Percentiles rank a stretch among this genome's conserved stretches.
Conservation (phyloP, 2,329 filamentous ascomycete genomes). For the Aspergillus sp. region DNA sequence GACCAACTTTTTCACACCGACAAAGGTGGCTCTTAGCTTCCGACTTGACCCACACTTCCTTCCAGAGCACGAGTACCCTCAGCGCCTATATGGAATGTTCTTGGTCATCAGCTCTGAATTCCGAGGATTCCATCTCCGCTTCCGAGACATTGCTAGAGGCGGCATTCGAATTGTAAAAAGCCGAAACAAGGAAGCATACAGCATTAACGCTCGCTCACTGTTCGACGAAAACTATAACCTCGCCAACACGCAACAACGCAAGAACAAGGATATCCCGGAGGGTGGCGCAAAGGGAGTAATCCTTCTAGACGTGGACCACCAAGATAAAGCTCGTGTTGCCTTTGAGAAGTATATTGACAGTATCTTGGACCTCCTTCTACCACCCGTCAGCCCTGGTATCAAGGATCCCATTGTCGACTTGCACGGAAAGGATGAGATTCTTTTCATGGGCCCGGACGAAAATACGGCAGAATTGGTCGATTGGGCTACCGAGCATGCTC, state of each 20-base stretch:
- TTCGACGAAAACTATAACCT: slow-evolving; percentile 99
- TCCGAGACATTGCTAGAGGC: slow-evolving; percentile 93
- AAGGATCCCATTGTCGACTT: slow-evolving; percentile 98
- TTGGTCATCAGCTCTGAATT: slow-evolving; percentile 96
- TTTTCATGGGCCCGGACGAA: slow-evolving; percentile 98
- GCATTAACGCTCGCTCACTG: slow-evolving; percentile 91
- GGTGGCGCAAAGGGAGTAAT: slow-evolving; percentile 98
- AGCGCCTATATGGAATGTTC: slow-evolving; percentile 97
- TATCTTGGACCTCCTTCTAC: slow-evolving; percentile 90
- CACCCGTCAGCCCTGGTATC: slow-evolving; percentile 88
- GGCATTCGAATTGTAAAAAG: slow-evolving; percentile 99
- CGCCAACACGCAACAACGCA: slow-evolving; percentile 96
- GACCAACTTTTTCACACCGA: slow-evolving; percentile 97
- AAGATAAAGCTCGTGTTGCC: slow-evolving; percentile 86
- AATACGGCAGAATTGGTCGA: slow-evolving; percentile 96
- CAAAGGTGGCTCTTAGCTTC: slow-evolving; percentile 97
- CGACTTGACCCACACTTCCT: slow-evolving; percentile 79
- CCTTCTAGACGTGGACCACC: slow-evolving; percentile 86
- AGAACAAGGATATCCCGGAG: slow-evolving; percentile 99
- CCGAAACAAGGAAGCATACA: slow-evolving; percentile 90
- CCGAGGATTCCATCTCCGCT: slow-evolving; percentile 93
- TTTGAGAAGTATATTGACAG: slow-evolving; percentile 99
- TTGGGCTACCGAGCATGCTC: slow-evolving; percentile 97
- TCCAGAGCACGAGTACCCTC: slow-evolving; percentile 87
- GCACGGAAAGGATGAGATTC: slow-evolving; percentile 90